A percentile compares a stretch with the other conserved stretches of the same genome.
These are phyloP conservation scores for Neopestalotiopsis sp. DNA, from an alignment of 2,329 filamentous ascomycete species.

Conservation along the genomic window DNA sequence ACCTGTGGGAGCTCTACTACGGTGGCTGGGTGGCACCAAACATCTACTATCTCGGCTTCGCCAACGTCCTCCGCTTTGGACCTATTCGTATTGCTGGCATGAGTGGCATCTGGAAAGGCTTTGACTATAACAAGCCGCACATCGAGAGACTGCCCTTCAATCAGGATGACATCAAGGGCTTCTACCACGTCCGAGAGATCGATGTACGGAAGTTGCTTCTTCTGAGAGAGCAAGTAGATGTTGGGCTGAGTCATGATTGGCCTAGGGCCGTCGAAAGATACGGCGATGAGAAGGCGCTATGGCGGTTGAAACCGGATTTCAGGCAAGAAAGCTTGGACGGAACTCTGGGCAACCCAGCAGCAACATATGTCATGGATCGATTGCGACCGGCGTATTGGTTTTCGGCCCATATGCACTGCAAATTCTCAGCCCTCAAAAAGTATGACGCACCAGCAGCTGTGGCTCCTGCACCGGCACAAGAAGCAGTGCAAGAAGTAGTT, in stretches of 20 bases:
- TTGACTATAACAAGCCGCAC: constrained; percentile 84
- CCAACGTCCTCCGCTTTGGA: constrained; percentile 85
- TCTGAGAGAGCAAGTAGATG: constrained; percentile 83
- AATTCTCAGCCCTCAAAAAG: constrained; percentile 74
- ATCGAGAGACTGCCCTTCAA: constrained; percentile 87
- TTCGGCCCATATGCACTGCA: constrained; percentile 89
- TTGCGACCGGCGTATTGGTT: constrained; percentile 90
- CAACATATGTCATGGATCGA: constrained; percentile 79
- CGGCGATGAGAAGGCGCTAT: constrained; percentile 73
- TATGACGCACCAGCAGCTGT: constrained; percentile 40
- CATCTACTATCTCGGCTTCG: constrained; percentile 95
- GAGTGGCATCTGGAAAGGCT: constrained; percentile 94
- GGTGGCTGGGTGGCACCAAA: constrained; percentile 97
- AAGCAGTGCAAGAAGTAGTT: constrained; percentile 8
- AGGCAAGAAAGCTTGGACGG: constrained; percentile 76
- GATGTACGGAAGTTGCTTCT: constrained; percentile 91
- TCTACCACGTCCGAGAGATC: constrained; percentile 89
- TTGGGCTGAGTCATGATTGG: constrained; percentile 97
- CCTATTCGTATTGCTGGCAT: constrained; percentile 86
- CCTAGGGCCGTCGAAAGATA: constrained; percentile 80
- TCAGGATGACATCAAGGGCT: constrained; percentile 73
- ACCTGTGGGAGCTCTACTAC: constrained; percentile 92
- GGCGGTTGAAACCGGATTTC: constrained; percentile 76
- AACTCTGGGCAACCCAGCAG: constrained; percentile 79
- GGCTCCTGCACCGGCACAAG: neutral